These are phyloP conservation scores for Waltergamsia citrina DNA, from an alignment of 2,329 filamentous ascomycete genomes.

Conservation along the genomic window DNA sequence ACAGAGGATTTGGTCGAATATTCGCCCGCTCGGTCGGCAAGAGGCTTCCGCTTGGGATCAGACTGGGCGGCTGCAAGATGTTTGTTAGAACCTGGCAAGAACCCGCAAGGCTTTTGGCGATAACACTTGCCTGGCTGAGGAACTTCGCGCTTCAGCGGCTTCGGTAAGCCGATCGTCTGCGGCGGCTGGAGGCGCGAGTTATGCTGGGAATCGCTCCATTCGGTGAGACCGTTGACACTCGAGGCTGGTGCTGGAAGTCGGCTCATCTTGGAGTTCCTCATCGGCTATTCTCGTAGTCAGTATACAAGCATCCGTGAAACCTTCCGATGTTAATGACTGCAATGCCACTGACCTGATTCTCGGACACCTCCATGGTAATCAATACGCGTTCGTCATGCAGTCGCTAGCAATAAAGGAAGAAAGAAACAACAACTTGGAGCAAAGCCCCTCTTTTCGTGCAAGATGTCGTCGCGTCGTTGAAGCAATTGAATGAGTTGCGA, in stretches of 20 bases:
- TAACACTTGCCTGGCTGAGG: constrained; percentile 32
- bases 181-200: constrained; percentile 41
- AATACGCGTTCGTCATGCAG: constrained; percentile 2
- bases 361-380: constrained; percentile 22
- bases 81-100: constrained; percentile 8
- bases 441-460: too few relatives aligned
- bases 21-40: constrained; percentile 45
- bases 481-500: neutral
- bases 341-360: constrained; percentile 21
- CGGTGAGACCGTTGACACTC: neutral
- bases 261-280: constrained; percentile 19
- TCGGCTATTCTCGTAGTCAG: constrained; percentile 10
- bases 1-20: constrained; percentile 29
- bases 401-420: neutral
- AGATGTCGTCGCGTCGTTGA: neutral
- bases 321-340: neutral
- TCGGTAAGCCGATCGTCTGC: constrained; percentile 23
- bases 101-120: neutral
- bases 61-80: constrained; percentile 36
- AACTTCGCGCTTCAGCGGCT: constrained; percentile 41
- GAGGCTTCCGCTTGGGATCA: constrained; percentile 50
- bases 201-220: constrained; percentile 45
- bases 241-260: constrained; percentile 17
- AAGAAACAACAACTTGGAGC: neutral
- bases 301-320: too few relatives aligned